phyloP scores from a whole-genome alignment of 1,284 basidiomycete species.

The Farysia itapuensis region DNA sequence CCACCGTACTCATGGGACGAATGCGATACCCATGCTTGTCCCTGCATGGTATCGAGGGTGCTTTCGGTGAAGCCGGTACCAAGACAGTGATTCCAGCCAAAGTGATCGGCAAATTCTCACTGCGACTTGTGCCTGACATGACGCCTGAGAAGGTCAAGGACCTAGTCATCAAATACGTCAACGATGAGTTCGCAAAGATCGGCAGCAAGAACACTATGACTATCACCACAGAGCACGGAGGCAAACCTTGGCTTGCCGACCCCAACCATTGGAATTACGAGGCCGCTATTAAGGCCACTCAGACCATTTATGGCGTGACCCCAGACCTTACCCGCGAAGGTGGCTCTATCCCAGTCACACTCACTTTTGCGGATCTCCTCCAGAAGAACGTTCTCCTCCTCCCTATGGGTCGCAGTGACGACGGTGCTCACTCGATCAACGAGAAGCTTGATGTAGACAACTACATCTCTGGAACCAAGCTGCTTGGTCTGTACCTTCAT shows the following conservation, averaged over 20 bases:
- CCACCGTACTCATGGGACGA: constrained; percentile 82
- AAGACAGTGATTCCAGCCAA: constrained; percentile 95
- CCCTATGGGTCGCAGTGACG: constrained; percentile 75
- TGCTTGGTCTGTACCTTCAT: constrained; percentile 80
- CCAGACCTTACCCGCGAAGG: constrained; percentile 92
- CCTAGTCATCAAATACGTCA: constrained; percentile 52
- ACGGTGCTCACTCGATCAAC: constrained; percentile 91
- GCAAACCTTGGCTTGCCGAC: constrained; percentile 58
- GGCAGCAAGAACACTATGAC: constrained; percentile 57
- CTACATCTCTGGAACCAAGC: constrained; percentile 76
- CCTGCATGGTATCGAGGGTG: constrained; percentile 95
- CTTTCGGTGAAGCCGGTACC: constrained; percentile 70
- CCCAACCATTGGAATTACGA: constrained; percentile 86
- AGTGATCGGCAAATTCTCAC: constrained; percentile 69
- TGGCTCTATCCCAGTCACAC: constrained; percentile 91
- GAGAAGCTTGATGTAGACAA: constrained; percentile 93
- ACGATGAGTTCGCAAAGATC: constrained; percentile 53
- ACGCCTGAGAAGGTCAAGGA: constrained; percentile 64
- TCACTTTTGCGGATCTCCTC: constrained; percentile 81
- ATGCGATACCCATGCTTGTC: constrained; percentile 76
- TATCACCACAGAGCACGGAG: constrained; percentile 49
- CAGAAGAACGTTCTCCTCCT: constrained; percentile 72
- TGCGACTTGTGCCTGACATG: constrained; percentile 78
- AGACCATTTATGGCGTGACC: constrained; percentile 77
- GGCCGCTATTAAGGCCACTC: constrained; percentile 81